phyloP scores from a whole-genome alignment of 2,329 filamentous ascomycete genomes.

The Fusarium buharicum region DNA sequence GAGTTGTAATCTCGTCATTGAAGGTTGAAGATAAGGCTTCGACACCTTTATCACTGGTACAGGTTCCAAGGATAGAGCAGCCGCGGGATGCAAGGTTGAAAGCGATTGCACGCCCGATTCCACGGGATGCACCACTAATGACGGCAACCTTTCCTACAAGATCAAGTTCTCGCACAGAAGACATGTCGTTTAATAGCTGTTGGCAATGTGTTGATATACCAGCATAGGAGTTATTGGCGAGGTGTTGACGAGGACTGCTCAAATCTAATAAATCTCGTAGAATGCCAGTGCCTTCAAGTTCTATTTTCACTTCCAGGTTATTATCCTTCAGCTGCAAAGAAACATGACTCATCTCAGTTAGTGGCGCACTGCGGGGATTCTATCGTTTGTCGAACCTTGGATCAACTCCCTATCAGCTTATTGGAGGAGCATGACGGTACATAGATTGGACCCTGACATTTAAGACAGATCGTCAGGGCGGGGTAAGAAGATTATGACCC shows the following conservation, averaged over 20 bases:
- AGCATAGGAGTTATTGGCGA: neutral
- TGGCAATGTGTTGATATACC: accelerated
- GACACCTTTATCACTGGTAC: conserved; percentile 37
- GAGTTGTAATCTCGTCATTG: conserved; percentile 32
- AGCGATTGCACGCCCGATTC: conserved; percentile 46
- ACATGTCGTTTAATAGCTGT: neutral
- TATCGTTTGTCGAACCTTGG: neutral
- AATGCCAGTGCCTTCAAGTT: no score
- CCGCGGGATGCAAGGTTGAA: conserved; percentile 46
- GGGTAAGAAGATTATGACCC: neutral
- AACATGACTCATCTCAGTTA: neutral
- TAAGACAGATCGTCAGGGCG: neutral
- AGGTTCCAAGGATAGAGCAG: conserved; percentile 49
- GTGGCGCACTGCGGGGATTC: conserved; percentile 6
- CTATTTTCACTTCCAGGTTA: neutral
- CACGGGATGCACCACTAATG: conserved; percentile 37
- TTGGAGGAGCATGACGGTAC: neutral
- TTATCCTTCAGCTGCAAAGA: neutral
- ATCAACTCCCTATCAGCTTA: neutral
- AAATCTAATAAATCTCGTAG: no score
- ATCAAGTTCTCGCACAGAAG: conserved; percentile 19
- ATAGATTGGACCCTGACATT: neutral
- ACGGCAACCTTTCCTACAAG: conserved; percentile 33
- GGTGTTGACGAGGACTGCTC: neutral
- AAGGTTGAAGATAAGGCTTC: conserved; percentile 34